These are phyloP conservation scores for Pleurotus platypus DNA, from an alignment of 768 basidiomycete genomes.

Conservation along the genomic window DNA sequence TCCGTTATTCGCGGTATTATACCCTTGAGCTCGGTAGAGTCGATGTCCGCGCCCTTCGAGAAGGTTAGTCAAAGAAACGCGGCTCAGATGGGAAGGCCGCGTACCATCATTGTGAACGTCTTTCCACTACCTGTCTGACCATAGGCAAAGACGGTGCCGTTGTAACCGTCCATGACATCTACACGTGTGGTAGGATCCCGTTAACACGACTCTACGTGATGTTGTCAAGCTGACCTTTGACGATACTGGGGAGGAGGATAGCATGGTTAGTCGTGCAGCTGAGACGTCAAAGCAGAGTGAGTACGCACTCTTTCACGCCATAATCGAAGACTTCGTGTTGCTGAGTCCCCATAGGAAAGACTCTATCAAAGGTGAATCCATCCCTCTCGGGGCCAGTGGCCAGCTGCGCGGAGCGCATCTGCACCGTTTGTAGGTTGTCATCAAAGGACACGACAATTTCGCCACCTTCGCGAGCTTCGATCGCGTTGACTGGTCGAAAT, in stretches of 20 bases:
- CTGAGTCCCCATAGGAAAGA: slow-evolving; percentile 88
- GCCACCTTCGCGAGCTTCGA: slow-evolving; percentile 84
- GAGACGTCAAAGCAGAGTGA: background rate
- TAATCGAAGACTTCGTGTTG: slow-evolving; percentile 98
- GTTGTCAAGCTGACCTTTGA: slow-evolving; percentile 59
- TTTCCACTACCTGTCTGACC: slow-evolving; percentile 88
- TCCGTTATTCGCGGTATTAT: slow-evolving; percentile 98
- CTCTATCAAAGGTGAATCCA: slow-evolving; percentile 97
- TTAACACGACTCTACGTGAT: slow-evolving; percentile 1
- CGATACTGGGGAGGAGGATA: slow-evolving; percentile 53
- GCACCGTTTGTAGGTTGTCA: slow-evolving; percentile 81
- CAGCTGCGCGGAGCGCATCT: slow-evolving; percentile 66
- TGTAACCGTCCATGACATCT: slow-evolving; percentile 99
- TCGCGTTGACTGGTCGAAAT: slow-evolving; percentile 92
- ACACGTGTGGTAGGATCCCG: background rate
- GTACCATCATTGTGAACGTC: slow-evolving; percentile 98
- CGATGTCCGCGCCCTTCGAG: slow-evolving; percentile 91
- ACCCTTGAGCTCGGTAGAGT: slow-evolving; percentile 88
- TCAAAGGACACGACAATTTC: slow-evolving; percentile 88
- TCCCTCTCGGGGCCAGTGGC: slow-evolving; percentile 89
- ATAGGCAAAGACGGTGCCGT: slow-evolving; percentile 91
- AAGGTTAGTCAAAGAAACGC: slow-evolving; percentile 7
- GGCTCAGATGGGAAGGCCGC: slow-evolving; percentile 9
- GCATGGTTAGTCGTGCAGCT: background rate
- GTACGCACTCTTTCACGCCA: slow-evolving; percentile 90